A percentile compares a stretch with the other conserved stretches of the same genome.
phyloP scores from a whole-genome alignment of 345 rosid species.

The Brassica incana region DNA sequence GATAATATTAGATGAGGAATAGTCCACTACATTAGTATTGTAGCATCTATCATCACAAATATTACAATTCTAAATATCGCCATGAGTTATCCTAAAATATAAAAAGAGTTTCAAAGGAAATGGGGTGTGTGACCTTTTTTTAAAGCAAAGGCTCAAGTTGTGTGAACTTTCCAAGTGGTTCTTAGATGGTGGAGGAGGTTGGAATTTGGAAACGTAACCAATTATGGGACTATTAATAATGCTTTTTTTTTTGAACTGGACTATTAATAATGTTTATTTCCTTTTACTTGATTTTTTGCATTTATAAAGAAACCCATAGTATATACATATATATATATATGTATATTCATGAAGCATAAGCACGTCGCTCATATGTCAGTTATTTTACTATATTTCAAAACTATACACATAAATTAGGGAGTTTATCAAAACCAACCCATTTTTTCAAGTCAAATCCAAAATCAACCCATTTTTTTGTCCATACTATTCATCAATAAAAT shows the following conservation, averaged over 20 bases:
- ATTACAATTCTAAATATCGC: conserved; percentile 27
- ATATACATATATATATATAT: background rate
- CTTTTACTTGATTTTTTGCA: background rate
- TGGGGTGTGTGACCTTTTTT: conserved; percentile 24
- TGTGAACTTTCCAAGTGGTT: conserved; percentile 42
- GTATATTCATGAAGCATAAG: conserved; percentile 5
- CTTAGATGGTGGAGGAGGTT: conserved; percentile 34
- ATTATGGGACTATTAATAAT: conserved; percentile 8
- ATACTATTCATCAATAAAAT: too few relatives aligned
- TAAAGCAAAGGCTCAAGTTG: conserved; percentile 40
- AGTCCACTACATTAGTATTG: conserved; percentile 19
- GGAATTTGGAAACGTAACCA: conserved; percentile 29
- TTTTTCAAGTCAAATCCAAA: too few relatives aligned
- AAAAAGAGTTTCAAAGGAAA: conserved; percentile 30
- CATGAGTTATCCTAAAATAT: conserved; percentile 28
- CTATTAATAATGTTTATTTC: background rate
- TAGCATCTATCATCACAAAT: conserved; percentile 25
- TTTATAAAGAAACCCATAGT: too few relatives aligned
- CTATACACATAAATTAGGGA: background rate
- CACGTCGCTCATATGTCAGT: background rate
- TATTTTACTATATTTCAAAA: background rate
- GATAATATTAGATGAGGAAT: conserved; percentile 30
- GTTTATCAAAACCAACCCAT: too few relatives aligned
- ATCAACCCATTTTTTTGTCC: too few relatives aligned
- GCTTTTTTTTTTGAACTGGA: background rate